Evolutionary conservation across 768 basidiomycete genomes (phyloP).

Genomic region (Ramaria sp.): DNA sequence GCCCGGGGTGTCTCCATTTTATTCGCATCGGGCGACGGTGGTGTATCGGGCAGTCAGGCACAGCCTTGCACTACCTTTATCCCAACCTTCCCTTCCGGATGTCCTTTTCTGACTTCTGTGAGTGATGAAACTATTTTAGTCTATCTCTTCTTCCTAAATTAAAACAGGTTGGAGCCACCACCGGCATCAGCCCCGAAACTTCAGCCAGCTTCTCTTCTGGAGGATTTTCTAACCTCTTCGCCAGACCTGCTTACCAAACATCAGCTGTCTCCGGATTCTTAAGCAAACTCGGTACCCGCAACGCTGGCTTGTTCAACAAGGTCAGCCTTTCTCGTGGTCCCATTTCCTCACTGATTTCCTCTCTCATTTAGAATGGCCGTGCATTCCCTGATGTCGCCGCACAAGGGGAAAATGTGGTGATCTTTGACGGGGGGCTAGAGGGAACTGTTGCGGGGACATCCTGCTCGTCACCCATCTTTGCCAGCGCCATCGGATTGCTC

Average conservation of each 20-base stretch:
- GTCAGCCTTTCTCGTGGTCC: not conserved
- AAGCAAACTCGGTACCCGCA: slow-evolving; percentile 25
- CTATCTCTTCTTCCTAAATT: not conserved
- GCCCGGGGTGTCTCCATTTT: slow-evolving; percentile 14
- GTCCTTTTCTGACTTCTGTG: slow-evolving; percentile 11
- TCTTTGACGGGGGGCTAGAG: not conserved
- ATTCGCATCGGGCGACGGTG: slow-evolving; percentile 14
- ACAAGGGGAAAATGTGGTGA: slow-evolving; percentile 11
- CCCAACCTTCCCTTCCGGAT: too few relatives aligned
- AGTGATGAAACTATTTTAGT: not conserved
- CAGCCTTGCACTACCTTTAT: slow-evolving; percentile 13
- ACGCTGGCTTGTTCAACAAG: slow-evolving; percentile 1
- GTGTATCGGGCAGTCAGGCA: slow-evolving; percentile 12
- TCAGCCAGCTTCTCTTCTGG: slow-evolving; percentile 11
- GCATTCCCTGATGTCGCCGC: slow-evolving; percentile 16
- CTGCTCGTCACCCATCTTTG: slow-evolving; percentile 24
- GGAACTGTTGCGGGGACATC: slow-evolving; percentile 17
- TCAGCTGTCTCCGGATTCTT: slow-evolving; percentile 21
- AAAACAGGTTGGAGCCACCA: slow-evolving; percentile 11
- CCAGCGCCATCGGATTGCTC: slow-evolving; percentile 23
- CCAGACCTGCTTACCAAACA: slow-evolving; percentile 18
- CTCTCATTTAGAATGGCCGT: slow-evolving; percentile 7
- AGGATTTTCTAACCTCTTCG: slow-evolving; percentile 14
- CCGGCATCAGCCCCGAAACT: slow-evolving; percentile 11
- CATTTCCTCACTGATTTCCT: not conserved